These are phyloP conservation scores for Saccharomycopsis lassenensis DNA, from an alignment of 805 yeast genomes.

Conservation along the genomic window DNA sequence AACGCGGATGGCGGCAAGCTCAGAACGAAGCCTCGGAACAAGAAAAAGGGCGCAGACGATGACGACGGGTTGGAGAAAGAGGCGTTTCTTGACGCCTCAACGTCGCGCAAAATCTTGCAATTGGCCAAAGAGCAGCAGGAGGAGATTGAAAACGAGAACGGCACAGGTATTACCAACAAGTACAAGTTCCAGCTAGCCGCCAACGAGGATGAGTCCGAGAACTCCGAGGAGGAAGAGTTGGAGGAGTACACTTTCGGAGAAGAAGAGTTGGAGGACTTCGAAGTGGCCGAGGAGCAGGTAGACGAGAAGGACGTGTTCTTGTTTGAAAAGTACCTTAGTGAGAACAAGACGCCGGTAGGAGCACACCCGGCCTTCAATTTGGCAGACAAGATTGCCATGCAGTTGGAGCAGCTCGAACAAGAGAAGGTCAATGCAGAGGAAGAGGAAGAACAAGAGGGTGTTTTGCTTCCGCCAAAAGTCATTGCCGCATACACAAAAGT, in stretches of 20 bases:
- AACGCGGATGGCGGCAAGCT: constrained; percentile 66
- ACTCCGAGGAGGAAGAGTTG: constrained; percentile 35
- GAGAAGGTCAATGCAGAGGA: constrained; percentile 21
- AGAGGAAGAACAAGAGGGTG: constrained; percentile 52
- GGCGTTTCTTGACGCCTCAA: constrained; percentile 63
- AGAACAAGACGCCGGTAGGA: constrained; percentile 24
- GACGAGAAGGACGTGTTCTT: constrained; percentile 77
- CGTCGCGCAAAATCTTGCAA: constrained; percentile 77
- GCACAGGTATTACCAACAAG: constrained; percentile 23
- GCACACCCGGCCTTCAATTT: constrained; percentile 43
- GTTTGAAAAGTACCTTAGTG: constrained; percentile 64
- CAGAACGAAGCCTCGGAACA: constrained; percentile 29
- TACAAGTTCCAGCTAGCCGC: constrained; percentile 21
- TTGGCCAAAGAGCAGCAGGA: constrained; percentile 90
- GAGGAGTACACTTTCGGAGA: constrained; percentile 44
- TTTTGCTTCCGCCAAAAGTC: constrained; percentile 88
- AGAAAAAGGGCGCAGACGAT: constrained; percentile 24
- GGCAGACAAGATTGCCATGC: constrained; percentile 92
- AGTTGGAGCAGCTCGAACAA: constrained; percentile 24
- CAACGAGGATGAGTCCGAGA: constrained; percentile 40
- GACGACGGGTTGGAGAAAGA: constrained; percentile 41
- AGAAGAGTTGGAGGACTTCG: constrained; percentile 33
- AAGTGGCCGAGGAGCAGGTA: constrained; percentile 52
- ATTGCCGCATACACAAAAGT: constrained; percentile 90
- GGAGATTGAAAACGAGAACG: constrained; percentile 46